Conservation (phyloP, 208 protist genomes). For the Plasmodiophora brassicae region DNA sequence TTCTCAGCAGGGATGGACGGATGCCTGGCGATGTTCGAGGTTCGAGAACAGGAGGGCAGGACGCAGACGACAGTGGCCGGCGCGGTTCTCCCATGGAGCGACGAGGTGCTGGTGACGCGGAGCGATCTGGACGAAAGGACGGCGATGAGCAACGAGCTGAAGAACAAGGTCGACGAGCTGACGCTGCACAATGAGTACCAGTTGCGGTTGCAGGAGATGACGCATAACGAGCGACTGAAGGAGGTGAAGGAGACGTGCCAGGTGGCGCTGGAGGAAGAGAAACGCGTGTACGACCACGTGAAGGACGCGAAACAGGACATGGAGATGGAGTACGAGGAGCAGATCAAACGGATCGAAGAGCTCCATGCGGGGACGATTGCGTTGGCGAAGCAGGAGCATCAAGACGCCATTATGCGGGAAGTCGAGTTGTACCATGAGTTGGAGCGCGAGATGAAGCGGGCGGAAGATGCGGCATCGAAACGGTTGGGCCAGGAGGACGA, state of each 20-base stretch:
- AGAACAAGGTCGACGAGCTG: slow-evolving; percentile 76
- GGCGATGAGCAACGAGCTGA: slow-evolving; percentile 61
- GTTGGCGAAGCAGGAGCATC: slow-evolving; percentile 77
- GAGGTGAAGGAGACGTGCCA: slow-evolving; percentile 69
- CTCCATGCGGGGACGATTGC: slow-evolving; percentile 59
- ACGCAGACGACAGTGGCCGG: slow-evolving; percentile 64
- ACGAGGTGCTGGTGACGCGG: slow-evolving; percentile 85
- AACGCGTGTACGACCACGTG: slow-evolving; percentile 45
- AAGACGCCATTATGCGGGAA: slow-evolving; percentile 77
- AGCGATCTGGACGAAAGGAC: slow-evolving; percentile 79
- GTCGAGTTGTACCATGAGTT: slow-evolving; percentile 56
- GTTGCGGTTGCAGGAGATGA: slow-evolving; percentile 80
- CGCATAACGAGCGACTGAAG: slow-evolving; percentile 80
- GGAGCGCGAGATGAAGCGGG: slow-evolving; percentile 33
- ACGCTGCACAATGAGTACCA: slow-evolving; percentile 80
- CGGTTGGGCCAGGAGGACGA: neutral
- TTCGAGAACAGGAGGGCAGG: slow-evolving; percentile 76
- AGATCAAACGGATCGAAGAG: slow-evolving; percentile 74
- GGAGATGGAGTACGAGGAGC: slow-evolving; percentile 86
- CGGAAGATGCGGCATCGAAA: slow-evolving; percentile 64
- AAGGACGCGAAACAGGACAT: slow-evolving; percentile 49
- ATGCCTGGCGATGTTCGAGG: slow-evolving; percentile 41
- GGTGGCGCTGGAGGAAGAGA: slow-evolving; percentile 46
- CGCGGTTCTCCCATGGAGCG: slow-evolving; percentile 69
- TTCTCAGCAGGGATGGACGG: slow-evolving; percentile 81